Conservation (phyloP, 768 basidiomycete species). For the Amanita phalloides region DNA sequence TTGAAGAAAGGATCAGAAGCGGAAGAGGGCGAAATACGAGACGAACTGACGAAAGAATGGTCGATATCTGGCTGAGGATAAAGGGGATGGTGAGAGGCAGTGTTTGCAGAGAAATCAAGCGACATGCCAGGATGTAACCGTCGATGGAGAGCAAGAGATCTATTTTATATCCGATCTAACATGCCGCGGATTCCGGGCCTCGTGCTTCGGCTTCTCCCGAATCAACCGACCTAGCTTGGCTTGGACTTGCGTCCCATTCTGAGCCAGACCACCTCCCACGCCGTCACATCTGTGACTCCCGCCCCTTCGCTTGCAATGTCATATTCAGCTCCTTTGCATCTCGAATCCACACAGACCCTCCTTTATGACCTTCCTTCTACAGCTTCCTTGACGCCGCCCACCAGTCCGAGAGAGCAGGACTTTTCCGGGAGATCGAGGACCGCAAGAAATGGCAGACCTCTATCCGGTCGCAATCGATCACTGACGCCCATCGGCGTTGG, state of each 20-base stretch:
- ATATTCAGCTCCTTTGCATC: constrained; percentile 41
- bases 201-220: background rate
- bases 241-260: no score
- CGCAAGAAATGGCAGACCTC: constrained; percentile 39
- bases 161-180: constrained; percentile 4
- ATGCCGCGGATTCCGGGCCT: constrained; percentile 20
- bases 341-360: constrained; percentile 48
- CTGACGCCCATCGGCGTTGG: constrained; percentile 58
- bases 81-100: constrained; percentile 34
- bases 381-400: constrained; percentile 45
- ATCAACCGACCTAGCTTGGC: no score
- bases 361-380: constrained; percentile 69
- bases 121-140: constrained; percentile 18
- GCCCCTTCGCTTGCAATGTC: no score
- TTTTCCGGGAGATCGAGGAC: constrained; percentile 47
- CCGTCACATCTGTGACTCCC: no score
- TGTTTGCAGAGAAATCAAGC: constrained; percentile 40
- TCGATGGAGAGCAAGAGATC: background rate
- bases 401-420: constrained; percentile 33
- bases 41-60: constrained; percentile 28
- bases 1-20: constrained; percentile 21
- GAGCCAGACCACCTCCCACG: no score
- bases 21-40: constrained; percentile 19
- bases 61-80: constrained; percentile 51
- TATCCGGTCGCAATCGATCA: constrained; percentile 51